Evolutionary conservation across 306 rosid genomes (phyloP).

Genomic region (Begonia peltatifolia): DNA sequence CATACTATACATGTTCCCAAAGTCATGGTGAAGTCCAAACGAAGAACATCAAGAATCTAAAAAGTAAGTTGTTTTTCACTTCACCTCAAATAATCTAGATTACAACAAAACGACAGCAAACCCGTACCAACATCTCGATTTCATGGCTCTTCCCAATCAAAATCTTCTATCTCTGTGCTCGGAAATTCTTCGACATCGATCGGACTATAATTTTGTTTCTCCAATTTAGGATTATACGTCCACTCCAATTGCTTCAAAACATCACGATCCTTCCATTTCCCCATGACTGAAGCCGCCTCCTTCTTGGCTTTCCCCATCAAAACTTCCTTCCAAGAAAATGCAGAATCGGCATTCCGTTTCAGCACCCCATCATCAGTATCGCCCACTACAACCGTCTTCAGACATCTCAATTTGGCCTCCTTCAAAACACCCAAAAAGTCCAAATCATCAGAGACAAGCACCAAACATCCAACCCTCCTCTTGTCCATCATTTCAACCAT

Average conservation of each 20-base stretch:
- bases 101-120: no score
- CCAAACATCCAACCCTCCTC: slow-evolving; percentile 48
- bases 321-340: slow-evolving; percentile 75
- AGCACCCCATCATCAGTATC: slow-evolving; percentile 44
- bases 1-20: no score
- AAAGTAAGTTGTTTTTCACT: no score
- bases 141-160: background rate
- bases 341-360: slow-evolving; percentile 61
- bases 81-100: no score
- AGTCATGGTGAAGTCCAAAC: no score
- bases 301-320: slow-evolving; percentile 66
- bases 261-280: slow-evolving; percentile 77
- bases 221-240: slow-evolving; percentile 48
- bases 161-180: slow-evolving; percentile 21
- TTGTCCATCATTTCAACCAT: slow-evolving; percentile 63
- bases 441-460: slow-evolving; percentile 72
- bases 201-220: slow-evolving; percentile 13
- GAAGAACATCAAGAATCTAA: no score
- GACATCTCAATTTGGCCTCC: slow-evolving; percentile 63
- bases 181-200: slow-evolving; percentile 14
- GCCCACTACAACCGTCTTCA: slow-evolving; percentile 67
- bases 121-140: no score
- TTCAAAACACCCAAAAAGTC: slow-evolving; percentile 45
- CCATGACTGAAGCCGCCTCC: slow-evolving; percentile 46
- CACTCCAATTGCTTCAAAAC: slow-evolving; percentile 67